Evolutionary conservation across 768 basidiomycete species (phyloP).

Genomic region (Lepiota brunneoincarnata): DNA sequence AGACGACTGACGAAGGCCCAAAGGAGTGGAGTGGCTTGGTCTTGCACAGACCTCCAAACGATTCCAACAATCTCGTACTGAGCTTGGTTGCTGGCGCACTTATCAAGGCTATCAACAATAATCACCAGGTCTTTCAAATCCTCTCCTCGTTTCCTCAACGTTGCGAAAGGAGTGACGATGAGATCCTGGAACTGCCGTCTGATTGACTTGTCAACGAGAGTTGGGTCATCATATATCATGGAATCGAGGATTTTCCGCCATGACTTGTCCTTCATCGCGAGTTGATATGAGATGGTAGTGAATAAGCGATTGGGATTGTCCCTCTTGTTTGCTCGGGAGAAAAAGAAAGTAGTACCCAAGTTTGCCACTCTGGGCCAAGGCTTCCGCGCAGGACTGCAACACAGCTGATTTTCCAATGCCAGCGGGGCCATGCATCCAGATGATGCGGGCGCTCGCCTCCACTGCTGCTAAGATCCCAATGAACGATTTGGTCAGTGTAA

Average conservation of each 20-base stretch:
- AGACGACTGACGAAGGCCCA: conserved; percentile 1
- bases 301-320: background rate
- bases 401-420: background rate
- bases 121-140: background rate
- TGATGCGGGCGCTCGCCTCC: background rate
- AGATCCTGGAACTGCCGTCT: background rate
- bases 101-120: background rate
- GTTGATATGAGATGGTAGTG: background rate
- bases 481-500: background rate
- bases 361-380: background rate
- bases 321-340: background rate
- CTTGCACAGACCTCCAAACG: background rate
- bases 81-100: background rate
- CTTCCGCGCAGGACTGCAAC: background rate
- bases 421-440: no score
- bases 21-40: background rate
- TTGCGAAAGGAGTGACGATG: background rate
- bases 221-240: background rate
- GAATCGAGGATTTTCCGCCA: background rate
- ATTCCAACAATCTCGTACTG: background rate
- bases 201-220: background rate
- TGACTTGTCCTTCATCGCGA: background rate
- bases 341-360: background rate
- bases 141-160: background rate
- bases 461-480: background rate